These are phyloP conservation scores for Hypoxylon sp. DNA, from an alignment of 2,329 filamentous ascomycete species.

Conservation along the genomic window DNA sequence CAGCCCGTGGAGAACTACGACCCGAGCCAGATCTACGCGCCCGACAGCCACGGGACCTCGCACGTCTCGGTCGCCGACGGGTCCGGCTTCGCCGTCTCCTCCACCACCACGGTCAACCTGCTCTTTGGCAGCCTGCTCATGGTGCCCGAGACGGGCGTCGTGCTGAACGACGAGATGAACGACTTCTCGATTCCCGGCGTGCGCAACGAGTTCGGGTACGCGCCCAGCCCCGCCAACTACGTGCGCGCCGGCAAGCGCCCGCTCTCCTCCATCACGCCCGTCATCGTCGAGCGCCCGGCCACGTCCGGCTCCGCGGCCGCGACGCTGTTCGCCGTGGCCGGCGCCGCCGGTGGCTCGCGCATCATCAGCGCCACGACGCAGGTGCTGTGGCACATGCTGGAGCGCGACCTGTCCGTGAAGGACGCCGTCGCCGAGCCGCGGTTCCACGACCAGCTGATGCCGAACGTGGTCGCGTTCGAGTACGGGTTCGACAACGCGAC, in stretches of 20 bases:
- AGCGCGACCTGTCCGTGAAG: constrained; percentile 65
- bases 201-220: constrained; percentile 85
- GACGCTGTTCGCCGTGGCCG: constrained; percentile 72
- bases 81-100: constrained; percentile 77
- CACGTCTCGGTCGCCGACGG: constrained; percentile 77
- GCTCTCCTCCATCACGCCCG: constrained; percentile 81
- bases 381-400: constrained; percentile 75
- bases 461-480: constrained; percentile 74
- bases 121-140: constrained; percentile 83
- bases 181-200: constrained; percentile 87
- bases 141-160: constrained; percentile 82
- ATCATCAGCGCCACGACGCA: constrained; percentile 85
- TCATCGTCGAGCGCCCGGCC: constrained; percentile 70
- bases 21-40: constrained; percentile 69
- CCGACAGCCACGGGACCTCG: constrained; percentile 77
- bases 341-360: constrained; percentile 80
- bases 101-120: constrained; percentile 89
- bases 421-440: constrained; percentile 73
- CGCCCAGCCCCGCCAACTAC: constrained; percentile 81
- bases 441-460: constrained; percentile 84
- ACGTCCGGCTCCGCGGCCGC: constrained; percentile 50
- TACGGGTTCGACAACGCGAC: constrained; percentile 71
- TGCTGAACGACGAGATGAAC: constrained; percentile 76
- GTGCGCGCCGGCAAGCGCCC: constrained; percentile 83
- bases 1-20: constrained; percentile 79